Evolutionary conservation across 257 asterid species (phyloP).

Genomic region (Petunia axillaris): DNA sequence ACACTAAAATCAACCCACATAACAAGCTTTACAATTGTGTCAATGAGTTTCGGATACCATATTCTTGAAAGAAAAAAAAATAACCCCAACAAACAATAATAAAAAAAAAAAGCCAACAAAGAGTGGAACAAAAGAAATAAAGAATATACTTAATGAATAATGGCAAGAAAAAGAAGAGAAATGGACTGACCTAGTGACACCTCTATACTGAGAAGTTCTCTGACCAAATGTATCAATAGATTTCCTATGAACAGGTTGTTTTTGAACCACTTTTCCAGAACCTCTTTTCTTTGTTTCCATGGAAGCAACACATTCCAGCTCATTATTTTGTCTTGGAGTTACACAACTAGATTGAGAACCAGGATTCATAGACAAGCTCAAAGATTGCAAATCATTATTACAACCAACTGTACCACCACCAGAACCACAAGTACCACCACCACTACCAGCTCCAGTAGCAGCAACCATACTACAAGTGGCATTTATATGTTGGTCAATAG

Average conservation of each 20-base stretch:
- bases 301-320: slow-evolving; percentile 38
- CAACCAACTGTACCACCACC: slow-evolving; percentile 38
- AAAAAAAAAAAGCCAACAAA: no score
- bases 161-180: background rate
- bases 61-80: no score
- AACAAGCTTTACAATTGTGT: no score
- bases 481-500: slow-evolving; percentile 43
- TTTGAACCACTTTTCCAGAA: slow-evolving; percentile 45
- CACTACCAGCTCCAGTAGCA: background rate
- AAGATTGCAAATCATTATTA: slow-evolving; percentile 50
- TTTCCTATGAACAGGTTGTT: slow-evolving; percentile 82
- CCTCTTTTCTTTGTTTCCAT: slow-evolving; percentile 72
- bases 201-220: slow-evolving; percentile 97
- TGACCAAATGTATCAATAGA: slow-evolving; percentile 97
- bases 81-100: no score
- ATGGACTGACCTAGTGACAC: slow-evolving; percentile 72
- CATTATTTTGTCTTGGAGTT: slow-evolving; percentile 57
- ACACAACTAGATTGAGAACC: slow-evolving; percentile 84
- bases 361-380: slow-evolving; percentile 82
- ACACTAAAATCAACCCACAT: no score
- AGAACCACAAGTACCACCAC: slow-evolving; percentile 29
- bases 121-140: no score
- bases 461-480: slow-evolving; percentile 23
- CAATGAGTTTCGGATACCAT: no score
- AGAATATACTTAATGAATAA: no score